Conservation (phyloP, 2,329 filamentous ascomycete species). For the Neonectria ditissima region DNA sequence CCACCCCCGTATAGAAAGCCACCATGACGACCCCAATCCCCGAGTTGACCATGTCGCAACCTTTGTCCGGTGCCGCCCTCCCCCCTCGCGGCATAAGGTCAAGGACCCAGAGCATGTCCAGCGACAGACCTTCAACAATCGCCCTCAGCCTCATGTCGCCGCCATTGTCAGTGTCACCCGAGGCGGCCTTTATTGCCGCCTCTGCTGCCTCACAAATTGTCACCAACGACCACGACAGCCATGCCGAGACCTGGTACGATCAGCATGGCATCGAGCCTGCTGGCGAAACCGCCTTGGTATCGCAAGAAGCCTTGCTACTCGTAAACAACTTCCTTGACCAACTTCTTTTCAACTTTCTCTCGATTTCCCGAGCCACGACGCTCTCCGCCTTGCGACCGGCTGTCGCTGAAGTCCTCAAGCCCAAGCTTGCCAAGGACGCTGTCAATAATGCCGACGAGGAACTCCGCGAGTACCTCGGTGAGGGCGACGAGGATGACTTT, state of each 20-base stretch:
- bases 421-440: constrained; percentile 86
- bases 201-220: constrained; percentile 93
- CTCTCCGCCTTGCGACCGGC: constrained; percentile 82
- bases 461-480: constrained; percentile 87
- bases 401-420: constrained; percentile 87
- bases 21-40: constrained; percentile 45
- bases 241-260: constrained; percentile 76
- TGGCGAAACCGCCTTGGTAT: constrained; percentile 78
- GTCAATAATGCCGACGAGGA: constrained; percentile 88
- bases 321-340: constrained; percentile 96
- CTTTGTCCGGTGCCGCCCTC: constrained; percentile 47
- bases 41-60: constrained; percentile 48
- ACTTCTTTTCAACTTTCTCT: constrained; percentile 90
- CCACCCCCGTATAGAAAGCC: constrained; percentile 42
- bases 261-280: constrained; percentile 74
- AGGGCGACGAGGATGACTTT: constrained; percentile 79
- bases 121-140: constrained; percentile 74
- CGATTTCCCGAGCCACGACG: constrained; percentile 80
- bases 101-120: constrained; percentile 74
- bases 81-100: constrained; percentile 56
- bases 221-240: constrained; percentile 85
- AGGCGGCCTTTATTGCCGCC: constrained; percentile 87
- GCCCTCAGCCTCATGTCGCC: constrained; percentile 72
- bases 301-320: constrained; percentile 77
- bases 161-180: constrained; percentile 76